Evolutionary conservation across 2,329 filamentous ascomycete genomes (phyloP), one percentile per base, ranked within the genome.

Genomic region (Sclerotinia subarctica): DNA sequence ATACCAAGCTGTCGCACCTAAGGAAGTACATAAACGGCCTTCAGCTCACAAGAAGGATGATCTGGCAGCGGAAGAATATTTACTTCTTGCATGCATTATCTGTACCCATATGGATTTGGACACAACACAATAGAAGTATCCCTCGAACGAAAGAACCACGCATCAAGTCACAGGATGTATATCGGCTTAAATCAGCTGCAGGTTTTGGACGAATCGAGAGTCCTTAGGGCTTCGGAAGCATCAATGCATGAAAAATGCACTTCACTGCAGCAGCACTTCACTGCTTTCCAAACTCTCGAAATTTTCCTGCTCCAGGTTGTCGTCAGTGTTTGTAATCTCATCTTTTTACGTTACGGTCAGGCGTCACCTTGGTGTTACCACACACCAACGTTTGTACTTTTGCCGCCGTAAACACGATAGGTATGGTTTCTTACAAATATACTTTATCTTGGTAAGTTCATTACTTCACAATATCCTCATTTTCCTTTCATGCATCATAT

Each of bases 41-140:
- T 62, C 59, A 38, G 29, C 59, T 62, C 46, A 62, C 21, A 38
- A 38, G 29, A 38, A 51, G 46, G n/a, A 62, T 51, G 59, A 63
- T 63, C 46, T 63, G 59, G 46, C 59, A 63, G 59, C 59, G 59
- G 59, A 63, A 51, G 29, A 63, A 51, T 51, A 51, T 26, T 26
- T 49, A 38, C 59, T 62, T 19, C 59, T 62, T 62, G 46, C 59
- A 42, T 63, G 59, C 59, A 63, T 51, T 26, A 63, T 51, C 21
- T 42, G 44, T 49, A 62, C 44, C 29, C 24, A 29, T 32, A 51
- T 38, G 58, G 32, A 26, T 29, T 51, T 51, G 32, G 47, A 38
- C 15, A 60, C 26, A 60, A n/a, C 29, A 49, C 26, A 49, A 49
- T 24, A 19, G 44, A 49, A 49, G 32, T 62, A 35, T 29, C 19